Evolutionary conservation across 2,329 filamentous ascomycete genomes (phyloP).

Genomic region (Pezicula radicicola): DNA sequence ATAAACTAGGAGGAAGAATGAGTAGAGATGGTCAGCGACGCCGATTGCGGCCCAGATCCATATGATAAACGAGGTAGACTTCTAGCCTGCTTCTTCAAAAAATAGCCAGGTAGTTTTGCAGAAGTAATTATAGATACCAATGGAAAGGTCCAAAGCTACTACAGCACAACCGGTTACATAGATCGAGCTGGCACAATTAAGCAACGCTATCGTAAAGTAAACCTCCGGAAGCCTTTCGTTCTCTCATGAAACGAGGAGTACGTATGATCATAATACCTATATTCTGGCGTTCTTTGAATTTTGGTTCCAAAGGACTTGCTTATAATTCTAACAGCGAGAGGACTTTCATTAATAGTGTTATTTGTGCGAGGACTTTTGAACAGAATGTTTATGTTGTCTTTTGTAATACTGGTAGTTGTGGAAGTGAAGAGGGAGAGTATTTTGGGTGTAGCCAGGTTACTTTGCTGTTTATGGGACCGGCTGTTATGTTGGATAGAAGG

Average conservation of each 20-base stretch:
- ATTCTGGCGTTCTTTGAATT: not conserved
- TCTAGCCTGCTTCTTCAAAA: too few species aligned
- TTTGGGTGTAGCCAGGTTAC: not conserved
- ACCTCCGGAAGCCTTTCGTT: not conserved
- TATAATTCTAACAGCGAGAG: not conserved
- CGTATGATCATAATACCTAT: not conserved
- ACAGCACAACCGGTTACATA: not conserved
- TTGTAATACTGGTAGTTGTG: too few species aligned
- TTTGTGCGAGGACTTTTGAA: not conserved
- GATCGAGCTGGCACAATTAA: not conserved
- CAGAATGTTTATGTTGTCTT: not conserved
- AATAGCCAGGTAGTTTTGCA: not conserved
- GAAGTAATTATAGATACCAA: not conserved
- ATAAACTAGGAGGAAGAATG: not conserved
- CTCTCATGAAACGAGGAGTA: not conserved
- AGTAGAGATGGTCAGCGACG: slow-evolving; percentile 8
- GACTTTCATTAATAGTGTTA: not conserved
- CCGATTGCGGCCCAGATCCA: slow-evolving; percentile 7
- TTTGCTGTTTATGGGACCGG: too few species aligned
- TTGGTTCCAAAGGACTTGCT: not conserved
- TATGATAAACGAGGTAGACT: not conserved
- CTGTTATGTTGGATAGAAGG: too few species aligned
- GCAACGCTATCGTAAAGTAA: not conserved
- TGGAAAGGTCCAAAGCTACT: not conserved
- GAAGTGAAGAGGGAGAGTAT: not conserved